phyloP scores from a whole-genome alignment of 805 yeast species.

The Wickerhamiella siamensis region DNA sequence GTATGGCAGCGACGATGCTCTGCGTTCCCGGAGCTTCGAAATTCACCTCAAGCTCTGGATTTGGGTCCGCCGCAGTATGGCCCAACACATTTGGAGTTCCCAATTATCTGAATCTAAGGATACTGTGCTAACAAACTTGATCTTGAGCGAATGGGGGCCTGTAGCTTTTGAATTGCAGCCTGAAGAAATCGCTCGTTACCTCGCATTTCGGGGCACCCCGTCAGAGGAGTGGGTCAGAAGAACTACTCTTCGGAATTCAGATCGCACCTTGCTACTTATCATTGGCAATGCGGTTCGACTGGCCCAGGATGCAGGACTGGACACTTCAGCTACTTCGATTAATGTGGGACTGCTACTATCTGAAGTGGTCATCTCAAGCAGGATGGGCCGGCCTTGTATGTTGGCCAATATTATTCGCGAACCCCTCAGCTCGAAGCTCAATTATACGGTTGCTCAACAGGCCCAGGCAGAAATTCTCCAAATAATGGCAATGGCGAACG shows the following conservation, averaged over 20 bases:
- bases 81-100: slow-evolving; percentile 89
- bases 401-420: slow-evolving; percentile 49
- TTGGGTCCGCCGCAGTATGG: slow-evolving; percentile 63
- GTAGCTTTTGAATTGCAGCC: slow-evolving; percentile 49
- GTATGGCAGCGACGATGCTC: slow-evolving; percentile 21
- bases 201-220: not conserved
- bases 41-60: slow-evolving; percentile 76
- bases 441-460: slow-evolving; percentile 30
- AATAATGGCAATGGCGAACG: slow-evolving; percentile 70
- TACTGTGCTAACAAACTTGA: slow-evolving; percentile 66
- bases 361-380: slow-evolving; percentile 71
- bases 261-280: slow-evolving; percentile 88
- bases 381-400: slow-evolving; percentile 67
- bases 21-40: slow-evolving; percentile 24
- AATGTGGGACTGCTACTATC: slow-evolving; percentile 74
- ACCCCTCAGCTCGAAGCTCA: slow-evolving; percentile 26
- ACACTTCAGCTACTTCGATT: slow-evolving; percentile 57
- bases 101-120: slow-evolving; percentile 80
- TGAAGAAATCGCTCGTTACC: slow-evolving; percentile 9
- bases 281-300: slow-evolving; percentile 75
- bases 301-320: slow-evolving; percentile 74
- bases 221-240: slow-evolving; percentile 27
- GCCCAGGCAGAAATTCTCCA: slow-evolving; percentile 71
- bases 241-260: slow-evolving; percentile 74
- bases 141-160: slow-evolving; percentile 93